phyloP scores from a whole-genome alignment of 1,139 yeast genomes.

The Magnusiomyces ingens region DNA sequence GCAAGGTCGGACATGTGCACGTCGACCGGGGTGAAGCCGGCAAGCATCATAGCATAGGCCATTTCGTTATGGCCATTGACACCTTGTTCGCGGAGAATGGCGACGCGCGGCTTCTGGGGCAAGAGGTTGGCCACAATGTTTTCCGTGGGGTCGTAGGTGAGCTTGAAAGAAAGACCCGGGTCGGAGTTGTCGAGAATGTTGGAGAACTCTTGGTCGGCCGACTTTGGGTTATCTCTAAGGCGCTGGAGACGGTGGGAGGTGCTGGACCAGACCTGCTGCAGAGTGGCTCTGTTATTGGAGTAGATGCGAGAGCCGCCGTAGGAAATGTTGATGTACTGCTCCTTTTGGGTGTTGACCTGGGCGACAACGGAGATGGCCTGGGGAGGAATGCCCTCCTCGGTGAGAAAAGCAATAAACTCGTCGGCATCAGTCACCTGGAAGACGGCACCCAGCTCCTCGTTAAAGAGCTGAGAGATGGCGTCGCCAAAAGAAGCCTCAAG shows the following conservation, averaged over 20 bases:
- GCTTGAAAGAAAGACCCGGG: slow-evolving; percentile 82
- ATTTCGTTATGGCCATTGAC: slow-evolving; percentile 97
- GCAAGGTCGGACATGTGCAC: slow-evolving; percentile 95
- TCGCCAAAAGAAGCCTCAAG: slow-evolving; percentile 28
- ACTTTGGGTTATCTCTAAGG: slow-evolving; percentile 86
- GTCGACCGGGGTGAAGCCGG: slow-evolving; percentile 89
- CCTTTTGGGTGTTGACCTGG: slow-evolving; percentile 46
- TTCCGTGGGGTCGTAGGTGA: slow-evolving; percentile 49
- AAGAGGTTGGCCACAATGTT: slow-evolving; percentile 32
- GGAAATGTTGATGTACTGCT: slow-evolving; percentile 46
- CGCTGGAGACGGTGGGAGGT: slow-evolving; percentile 89
- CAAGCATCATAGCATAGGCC: slow-evolving; percentile 95
- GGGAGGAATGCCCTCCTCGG: slow-evolving; percentile 50
- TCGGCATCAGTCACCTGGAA: slow-evolving; percentile 72
- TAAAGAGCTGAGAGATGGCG: slow-evolving; percentile 47
- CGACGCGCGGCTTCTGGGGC: slow-evolving; percentile 70
- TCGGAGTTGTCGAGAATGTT: slow-evolving; percentile 70
- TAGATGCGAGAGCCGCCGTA: slow-evolving; percentile 45
- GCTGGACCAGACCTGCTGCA: slow-evolving; percentile 81
- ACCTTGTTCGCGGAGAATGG: slow-evolving; percentile 97
- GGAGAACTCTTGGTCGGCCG: slow-evolving; percentile 81
- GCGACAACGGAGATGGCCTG: slow-evolving; percentile 59
- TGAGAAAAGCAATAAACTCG: slow-evolving; percentile 50
- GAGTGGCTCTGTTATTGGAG: slow-evolving; percentile 53
- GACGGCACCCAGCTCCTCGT: slow-evolving; percentile 94